Base-by-base conservation (phyloP, 1,284 basidiomycete genomes). In the Cutaneotrichosporon cavernicola region DNA sequence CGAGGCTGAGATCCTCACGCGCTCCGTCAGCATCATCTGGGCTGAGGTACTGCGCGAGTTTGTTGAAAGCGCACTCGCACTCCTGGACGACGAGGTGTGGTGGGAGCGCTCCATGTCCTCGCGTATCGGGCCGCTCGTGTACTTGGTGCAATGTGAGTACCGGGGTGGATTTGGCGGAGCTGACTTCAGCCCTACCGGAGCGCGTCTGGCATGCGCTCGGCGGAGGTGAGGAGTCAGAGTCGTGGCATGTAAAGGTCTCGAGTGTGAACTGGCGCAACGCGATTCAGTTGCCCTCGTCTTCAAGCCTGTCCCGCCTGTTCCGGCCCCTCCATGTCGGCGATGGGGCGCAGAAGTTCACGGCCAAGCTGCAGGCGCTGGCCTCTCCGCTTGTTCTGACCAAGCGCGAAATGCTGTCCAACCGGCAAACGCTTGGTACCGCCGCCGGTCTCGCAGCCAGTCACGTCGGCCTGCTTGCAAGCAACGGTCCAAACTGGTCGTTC, bases 1-100 rank as follows among this genome's bases (percentile, higher is more conserved):
- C 14, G 74, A 78, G 65, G 69, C 68, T 0, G 78, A 80, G 63
- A 72, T 80, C 47, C 62, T 80, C 31, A 75, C 74, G 18, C 62
- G 79, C 49, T 74, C 76, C n/a, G 74, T 78, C 36, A 77, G 74
- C 11, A 70, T 80, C 36, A 67, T 80, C 26, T 80, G 80, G 79
- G 74, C 75, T 36, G 76, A 80, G 62, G 69, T 76, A 5, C 64
- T 80, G 64, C 67, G 79, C 65, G 66, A 65, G 21, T 69, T 79
- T 21, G 67, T 81, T 13, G 68, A 76, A 14, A 67, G 65, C 10
- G 76, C 79, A 0, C 52, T 77, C 31, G 50, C 68, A 46, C 68
- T 81, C n/a, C 77, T 78, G 55, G 69, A 73, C 53, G 79, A 80
- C 65, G 64, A 73, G 38, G 58, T 58, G 16, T 81, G 75, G 73